Evolutionary conservation across 2,329 filamentous ascomycete species (phyloP), one percentile per base, ranked within the genome.

Genomic region (Fusarium praegraminearum): DNA sequence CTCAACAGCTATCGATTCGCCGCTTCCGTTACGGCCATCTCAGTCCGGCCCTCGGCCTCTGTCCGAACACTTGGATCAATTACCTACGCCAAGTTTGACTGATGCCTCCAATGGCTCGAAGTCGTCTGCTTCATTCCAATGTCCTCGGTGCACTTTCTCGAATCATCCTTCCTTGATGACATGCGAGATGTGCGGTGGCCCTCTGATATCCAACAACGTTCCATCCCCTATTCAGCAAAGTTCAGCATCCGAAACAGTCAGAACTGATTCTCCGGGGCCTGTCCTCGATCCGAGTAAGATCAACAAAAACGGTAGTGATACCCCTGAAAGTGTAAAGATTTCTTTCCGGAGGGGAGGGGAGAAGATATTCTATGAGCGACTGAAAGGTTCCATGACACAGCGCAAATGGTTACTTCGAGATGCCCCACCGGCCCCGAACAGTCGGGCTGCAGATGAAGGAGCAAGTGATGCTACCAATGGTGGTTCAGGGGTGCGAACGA

Each of bases 361-460:
- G 65, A 95, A 94, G 79, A 91, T 93, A 8, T 97, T 99, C 70
- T 90, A 92, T 71, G 96, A 98, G 73, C 87, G 94, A 49, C 84
- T 99, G 3, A 98, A 97, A 76, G 90, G 90, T 9, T 92, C 94
- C 11, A 87, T 98, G 79, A 90, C 94, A 3, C 96, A 99, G 78
- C 89, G 96, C 16, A 98, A 98, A 83, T 99, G 96, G 96, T 86
- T 99, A 5, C 85, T 98, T 1, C 92, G 96, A 58, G 91, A 92
- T 75, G 96, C 96, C 1, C 96, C 96, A 2, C 94, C 95, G 0
- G 89, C 96, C 20, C 96, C 96, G 66, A 86, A 87, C 32, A 84
- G 78, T 35, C 78, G 80, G 8, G 61, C 66, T 38, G 70, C 75
- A 8, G 79, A 80, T 30, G 80, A 83, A 28, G 79, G 72, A 40